A percentile compares a stretch with the other conserved stretches of the same genome.
These are phyloP conservation scores for Pythium phragmiticola DNA, from an alignment of 352 stramenopile genomes.

Conservation along the genomic window DNA sequence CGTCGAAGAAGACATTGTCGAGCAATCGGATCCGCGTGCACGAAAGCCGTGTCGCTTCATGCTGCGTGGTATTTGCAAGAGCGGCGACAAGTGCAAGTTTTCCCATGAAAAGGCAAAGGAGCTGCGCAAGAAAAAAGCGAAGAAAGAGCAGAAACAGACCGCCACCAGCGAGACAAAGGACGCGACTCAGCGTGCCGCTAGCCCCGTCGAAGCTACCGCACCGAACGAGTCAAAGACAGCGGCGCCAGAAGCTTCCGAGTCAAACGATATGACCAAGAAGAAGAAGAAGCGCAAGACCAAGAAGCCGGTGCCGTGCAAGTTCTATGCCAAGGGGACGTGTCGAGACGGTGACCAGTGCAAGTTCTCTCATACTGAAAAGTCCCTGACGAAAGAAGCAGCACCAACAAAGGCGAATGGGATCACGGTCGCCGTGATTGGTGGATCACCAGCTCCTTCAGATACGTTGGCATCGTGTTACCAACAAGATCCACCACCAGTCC, in stretches of 20 bases:
- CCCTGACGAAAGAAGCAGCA: not conserved
- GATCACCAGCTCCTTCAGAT: not conserved
- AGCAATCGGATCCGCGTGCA: slow-evolving; percentile 4
- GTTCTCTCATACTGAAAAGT: slow-evolving; percentile 31
- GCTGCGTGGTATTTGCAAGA: slow-evolving; percentile 51
- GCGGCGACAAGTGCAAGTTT: slow-evolving; percentile 51
- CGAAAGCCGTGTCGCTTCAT: slow-evolving; percentile 49
- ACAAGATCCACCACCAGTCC: not conserved
- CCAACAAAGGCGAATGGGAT: slow-evolving; percentile 12
- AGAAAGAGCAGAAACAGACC: slow-evolving; percentile 17
- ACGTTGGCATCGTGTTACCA: not conserved
- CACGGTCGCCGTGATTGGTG: slow-evolving; percentile 22
- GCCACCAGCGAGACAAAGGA: slow-evolving; percentile 7
- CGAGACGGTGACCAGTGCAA: slow-evolving; percentile 60
- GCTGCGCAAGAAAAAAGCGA: slow-evolving; percentile 22
- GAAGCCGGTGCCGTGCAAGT: slow-evolving; percentile 37
- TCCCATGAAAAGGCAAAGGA: slow-evolving; percentile 34
- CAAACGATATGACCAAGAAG: slow-evolving; percentile 7
- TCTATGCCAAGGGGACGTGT: slow-evolving; percentile 49
- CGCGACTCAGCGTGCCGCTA: not conserved
- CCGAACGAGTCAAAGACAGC: not conserved
- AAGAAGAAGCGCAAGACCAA: slow-evolving; percentile 19
- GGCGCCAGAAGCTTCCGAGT: not conserved
- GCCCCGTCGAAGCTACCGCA: slow-evolving; percentile 2
- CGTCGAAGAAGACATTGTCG: not conserved